A percentile compares a stretch with the other conserved stretches of the same genome.
phyloP scores from a whole-genome alignment of 495 filamentous ascomycete species.

The Hyaloscypha variabilis region DNA sequence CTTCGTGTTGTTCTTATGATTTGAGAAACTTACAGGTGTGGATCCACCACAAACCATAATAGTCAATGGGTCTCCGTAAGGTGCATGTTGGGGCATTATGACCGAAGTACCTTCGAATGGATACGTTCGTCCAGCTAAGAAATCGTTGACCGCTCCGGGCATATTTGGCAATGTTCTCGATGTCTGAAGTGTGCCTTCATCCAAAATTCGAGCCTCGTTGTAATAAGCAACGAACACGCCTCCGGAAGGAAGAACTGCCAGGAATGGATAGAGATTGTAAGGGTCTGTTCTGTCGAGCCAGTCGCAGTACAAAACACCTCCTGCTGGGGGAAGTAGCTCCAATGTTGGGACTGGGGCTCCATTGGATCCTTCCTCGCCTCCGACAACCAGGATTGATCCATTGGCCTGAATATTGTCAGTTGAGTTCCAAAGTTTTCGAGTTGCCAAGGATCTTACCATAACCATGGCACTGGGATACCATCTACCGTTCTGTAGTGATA shows the following conservation, averaged over 20 bases:
- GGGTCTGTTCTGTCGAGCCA: constrained; percentile 66
- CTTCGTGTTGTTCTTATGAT: too few species aligned
- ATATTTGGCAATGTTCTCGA: constrained; percentile 58
- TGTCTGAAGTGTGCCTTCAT: constrained; percentile 57
- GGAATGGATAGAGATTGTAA: constrained; percentile 67
- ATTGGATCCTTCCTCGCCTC: constrained; percentile 65
- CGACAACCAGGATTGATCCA: constrained; percentile 66
- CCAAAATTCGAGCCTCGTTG: constrained; percentile 67
- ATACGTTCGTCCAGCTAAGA: constrained; percentile 60
- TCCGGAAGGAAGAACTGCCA: constrained; percentile 56
- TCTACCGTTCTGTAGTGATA: too few species aligned
- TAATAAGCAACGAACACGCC: constrained; percentile 70
- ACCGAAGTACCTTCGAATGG: constrained; percentile 63
- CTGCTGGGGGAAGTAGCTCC: constrained; percentile 56
- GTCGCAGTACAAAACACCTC: constrained; percentile 49
- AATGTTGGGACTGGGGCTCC: constrained; percentile 58
- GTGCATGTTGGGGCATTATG: constrained; percentile 58
- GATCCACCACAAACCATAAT: constrained; percentile 66
- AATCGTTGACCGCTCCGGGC: constrained; percentile 62
- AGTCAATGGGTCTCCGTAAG: constrained; percentile 55
- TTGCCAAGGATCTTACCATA: constrained; percentile 33
- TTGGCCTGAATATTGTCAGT: constrained; percentile 67
- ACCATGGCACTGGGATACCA: too few species aligned
- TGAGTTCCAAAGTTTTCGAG: constrained; percentile 71
- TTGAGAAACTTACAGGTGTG: constrained; percentile 43